Evolutionary conservation across 805 yeast genomes (phyloP).

Genomic region (Sugiyamaella floridensis): DNA sequence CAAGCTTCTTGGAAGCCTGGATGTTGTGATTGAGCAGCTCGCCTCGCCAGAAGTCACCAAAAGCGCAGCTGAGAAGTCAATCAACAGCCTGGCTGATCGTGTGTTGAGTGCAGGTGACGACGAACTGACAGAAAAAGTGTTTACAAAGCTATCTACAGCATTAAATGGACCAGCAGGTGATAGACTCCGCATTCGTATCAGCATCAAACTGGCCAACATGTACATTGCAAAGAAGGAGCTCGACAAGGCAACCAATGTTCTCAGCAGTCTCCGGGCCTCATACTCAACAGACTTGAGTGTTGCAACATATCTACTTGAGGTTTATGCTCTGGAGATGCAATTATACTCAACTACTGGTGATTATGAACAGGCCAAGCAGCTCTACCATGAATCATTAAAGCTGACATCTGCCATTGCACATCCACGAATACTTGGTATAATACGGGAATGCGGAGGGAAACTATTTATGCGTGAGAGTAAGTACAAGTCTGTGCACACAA

Average conservation of each 20-base stretch:
- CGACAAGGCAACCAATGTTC: constrained; percentile 3
- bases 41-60: constrained; percentile 20
- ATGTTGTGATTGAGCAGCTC: constrained; percentile 17
- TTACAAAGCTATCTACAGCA: constrained; percentile 3
- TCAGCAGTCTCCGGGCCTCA: constrained; percentile 2
- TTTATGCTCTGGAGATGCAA: constrained; percentile 60
- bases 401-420: constrained; percentile 58
- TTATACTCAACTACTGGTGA: constrained; percentile 38
- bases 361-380: constrained; percentile 37
- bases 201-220: constrained; percentile 28
- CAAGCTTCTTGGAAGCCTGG: constrained; percentile 21
- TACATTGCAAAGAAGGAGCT: constrained; percentile 22
- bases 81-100: constrained; percentile 28
- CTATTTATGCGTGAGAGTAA: constrained; percentile 48
- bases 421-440: constrained; percentile 65
- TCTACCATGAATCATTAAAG: constrained; percentile 43
- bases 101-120: constrained; percentile 18
- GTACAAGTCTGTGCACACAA: background rate
- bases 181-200: constrained; percentile 28
- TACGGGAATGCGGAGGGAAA: constrained; percentile 70
- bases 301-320: constrained; percentile 43
- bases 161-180: constrained; percentile 10
- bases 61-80: constrained; percentile 32
- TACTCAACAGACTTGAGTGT: constrained; percentile 14
- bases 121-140: constrained; percentile 24